Base-by-base conservation (phyloP, 2,329 filamentous ascomycete species). In the Metarhizium humberi region DNA sequence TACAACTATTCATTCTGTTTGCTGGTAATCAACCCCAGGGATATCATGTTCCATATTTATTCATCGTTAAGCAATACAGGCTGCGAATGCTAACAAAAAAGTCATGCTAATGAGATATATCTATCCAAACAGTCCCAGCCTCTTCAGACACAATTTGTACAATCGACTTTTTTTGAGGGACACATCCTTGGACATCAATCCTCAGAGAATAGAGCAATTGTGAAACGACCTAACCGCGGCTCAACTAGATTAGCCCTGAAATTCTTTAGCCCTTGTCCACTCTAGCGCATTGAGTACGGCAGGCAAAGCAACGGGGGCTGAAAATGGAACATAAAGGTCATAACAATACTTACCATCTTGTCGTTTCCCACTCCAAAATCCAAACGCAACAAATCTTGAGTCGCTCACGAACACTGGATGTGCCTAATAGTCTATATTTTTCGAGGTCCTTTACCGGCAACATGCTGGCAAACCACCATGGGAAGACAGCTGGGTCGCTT, bases 391-490 rank as follows among this genome's bases (percentile, higher is more conserved):
- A 90, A 51, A 95, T 86, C 73, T 95, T 95, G 55, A 96, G 71
- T 55, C 92, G 77, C 64, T 91, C 84, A 57, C 92, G 78, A 4
- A 95, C 90, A 61, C 88, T 92, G 3, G 78, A 85, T 5, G 86
- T 87, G 13, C 77, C 77, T 14, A 96, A 72, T 20, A 96, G 73
- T 13, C 80, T 77, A 61, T 95, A 95, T 67, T 92, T 95, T 63
- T 94, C 87, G 32, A 83, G 74, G 30, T 94, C 88, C 14, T 81
- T 79, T 42, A 94, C 84, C 0, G 90, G 90, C 13, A 95, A 71
- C 20, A 94, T 84, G 64, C 84, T 89, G 10, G 88, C 91, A 61
- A 96, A 87, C 92, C 92, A 96, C 79, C 91, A 96, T 0, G 91
- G 88, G 61, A 96, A 94, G 1, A 82, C 69, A 3, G 85, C 85